These are phyloP conservation scores for Lumnitzera racemosa DNA, from an alignment of 345 rosid species.

Conservation along the genomic window DNA sequence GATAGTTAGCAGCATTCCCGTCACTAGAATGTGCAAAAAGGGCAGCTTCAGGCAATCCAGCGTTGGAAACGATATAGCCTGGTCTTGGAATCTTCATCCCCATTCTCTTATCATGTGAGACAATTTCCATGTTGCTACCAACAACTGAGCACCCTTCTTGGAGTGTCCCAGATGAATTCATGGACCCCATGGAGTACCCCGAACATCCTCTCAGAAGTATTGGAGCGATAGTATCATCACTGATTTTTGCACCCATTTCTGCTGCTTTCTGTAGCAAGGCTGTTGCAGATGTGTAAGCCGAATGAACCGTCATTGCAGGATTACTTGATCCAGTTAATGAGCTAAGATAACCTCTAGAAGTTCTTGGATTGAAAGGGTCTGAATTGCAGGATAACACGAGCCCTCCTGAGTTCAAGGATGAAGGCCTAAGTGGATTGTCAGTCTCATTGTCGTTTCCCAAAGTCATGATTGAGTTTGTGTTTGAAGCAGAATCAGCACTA, in stretches of 20 bases:
- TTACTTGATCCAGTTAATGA: conserved; percentile 16
- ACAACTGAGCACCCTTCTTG: conserved; percentile 7
- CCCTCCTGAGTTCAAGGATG: conserved; percentile 29
- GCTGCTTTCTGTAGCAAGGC: conserved; percentile 55
- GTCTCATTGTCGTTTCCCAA: conserved; percentile 19
- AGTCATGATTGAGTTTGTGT: conserved; percentile 22
- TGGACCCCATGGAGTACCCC: conserved; percentile 22
- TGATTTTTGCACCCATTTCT: conserved; percentile 50
- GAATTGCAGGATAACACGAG: conserved; percentile 16
- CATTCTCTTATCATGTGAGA: conserved; percentile 2
- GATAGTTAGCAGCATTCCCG: conserved; percentile 1
- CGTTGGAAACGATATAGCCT: not conserved
- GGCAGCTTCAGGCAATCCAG: not conserved
- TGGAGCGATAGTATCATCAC: conserved; percentile 38
- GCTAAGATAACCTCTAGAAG: conserved; percentile 5
- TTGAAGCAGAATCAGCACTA: conserved; percentile 22
- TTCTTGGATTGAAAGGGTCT: conserved; percentile 26
- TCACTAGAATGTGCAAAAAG: not conserved
- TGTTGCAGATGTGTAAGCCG: conserved; percentile 41
- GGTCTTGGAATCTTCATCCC: not conserved
- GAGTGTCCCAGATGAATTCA: conserved; percentile 19
- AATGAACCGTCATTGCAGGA: conserved; percentile 16
- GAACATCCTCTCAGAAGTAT: conserved; percentile 43
- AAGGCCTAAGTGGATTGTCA: conserved; percentile 21
- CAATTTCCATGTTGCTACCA: not conserved